phyloP scores from a whole-genome alignment of 352 stramenopile species.

The Phytophthora crassamura region DNA sequence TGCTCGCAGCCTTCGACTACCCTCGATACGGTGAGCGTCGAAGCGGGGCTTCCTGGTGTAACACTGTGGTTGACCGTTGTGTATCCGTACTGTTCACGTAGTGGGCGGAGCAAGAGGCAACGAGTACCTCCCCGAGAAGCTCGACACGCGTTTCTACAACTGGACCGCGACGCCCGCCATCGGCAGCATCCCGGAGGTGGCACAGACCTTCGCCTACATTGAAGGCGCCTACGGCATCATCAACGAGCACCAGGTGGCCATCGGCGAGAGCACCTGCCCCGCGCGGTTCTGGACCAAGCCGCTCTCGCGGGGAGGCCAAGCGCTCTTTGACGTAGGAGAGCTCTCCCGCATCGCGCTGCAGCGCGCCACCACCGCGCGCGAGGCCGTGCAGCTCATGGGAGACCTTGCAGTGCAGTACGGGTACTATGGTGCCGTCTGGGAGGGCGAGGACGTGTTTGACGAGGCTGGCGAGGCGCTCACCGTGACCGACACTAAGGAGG shows the following conservation, averaged over 20 bases:
- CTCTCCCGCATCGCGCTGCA: slow-evolving; percentile 92
- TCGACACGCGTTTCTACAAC: slow-evolving; percentile 76
- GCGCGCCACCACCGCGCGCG: slow-evolving; percentile 76
- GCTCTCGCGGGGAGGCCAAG: slow-evolving; percentile 70
- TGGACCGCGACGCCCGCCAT: slow-evolving; percentile 68
- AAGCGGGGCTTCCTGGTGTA: not conserved
- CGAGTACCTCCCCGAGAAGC: slow-evolving; percentile 65
- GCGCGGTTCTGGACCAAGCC: slow-evolving; percentile 71
- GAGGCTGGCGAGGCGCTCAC: slow-evolving; percentile 92
- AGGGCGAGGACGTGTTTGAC: slow-evolving; percentile 59
- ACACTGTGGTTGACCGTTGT: slow-evolving; percentile 8
- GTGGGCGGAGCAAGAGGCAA: slow-evolving; percentile 67
- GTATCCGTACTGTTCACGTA: slow-evolving; percentile 17
- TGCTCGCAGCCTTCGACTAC: slow-evolving; percentile 67
- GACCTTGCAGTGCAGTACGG: slow-evolving; percentile 92
- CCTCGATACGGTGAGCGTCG: slow-evolving; percentile 69
- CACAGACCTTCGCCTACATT: slow-evolving; percentile 79
- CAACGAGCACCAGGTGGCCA: slow-evolving; percentile 84
- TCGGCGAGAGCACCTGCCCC: slow-evolving; percentile 84
- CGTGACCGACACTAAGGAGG: slow-evolving; percentile 91
- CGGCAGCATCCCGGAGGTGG: slow-evolving; percentile 69
- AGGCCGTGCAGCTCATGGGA: slow-evolving; percentile 93
- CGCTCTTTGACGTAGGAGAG: slow-evolving; percentile 90
- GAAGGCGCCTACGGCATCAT: slow-evolving; percentile 86
- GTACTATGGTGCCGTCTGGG: slow-evolving; percentile 93